These are phyloP conservation scores for Laetiporus sulphureus DNA, from an alignment of 1,284 basidiomycete genomes.

Conservation along the genomic window DNA sequence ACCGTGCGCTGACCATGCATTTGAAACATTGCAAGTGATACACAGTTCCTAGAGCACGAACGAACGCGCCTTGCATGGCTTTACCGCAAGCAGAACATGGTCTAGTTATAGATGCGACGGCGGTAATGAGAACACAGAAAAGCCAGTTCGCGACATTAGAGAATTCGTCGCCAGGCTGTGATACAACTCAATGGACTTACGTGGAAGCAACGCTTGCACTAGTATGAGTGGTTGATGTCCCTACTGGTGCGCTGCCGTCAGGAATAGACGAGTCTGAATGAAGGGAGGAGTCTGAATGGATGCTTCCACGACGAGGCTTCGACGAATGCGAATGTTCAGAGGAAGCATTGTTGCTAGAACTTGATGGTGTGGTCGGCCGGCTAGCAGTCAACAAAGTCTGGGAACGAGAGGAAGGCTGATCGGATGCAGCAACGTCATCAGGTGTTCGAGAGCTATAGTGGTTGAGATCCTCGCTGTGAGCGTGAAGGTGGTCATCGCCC, in stretches of 20 bases:
- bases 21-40: constrained; percentile 97
- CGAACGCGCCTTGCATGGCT: constrained; percentile 90
- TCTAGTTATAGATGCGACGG: constrained; percentile 27
- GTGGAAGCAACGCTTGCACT: constrained; percentile 24
- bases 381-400: constrained; percentile 44
- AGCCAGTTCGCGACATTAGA: no score
- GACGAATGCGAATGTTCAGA: constrained; percentile 43
- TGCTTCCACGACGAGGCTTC: constrained; percentile 35
- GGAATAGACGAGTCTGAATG: constrained; percentile 39
- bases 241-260: constrained; percentile 36
- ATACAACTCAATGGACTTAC: constrained; percentile 17
- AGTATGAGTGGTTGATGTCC: constrained; percentile 37
- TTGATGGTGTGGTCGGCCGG: constrained; percentile 47
- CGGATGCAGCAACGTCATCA: constrained; percentile 18
- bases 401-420: constrained; percentile 29
- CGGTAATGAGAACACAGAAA: constrained; percentile 4
- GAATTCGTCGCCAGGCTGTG: no score
- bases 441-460: constrained; percentile 32
- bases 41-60: constrained; percentile 90
- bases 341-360: constrained; percentile 39
- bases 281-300: constrained; percentile 40
- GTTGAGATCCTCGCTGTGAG: constrained; percentile 68
- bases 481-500: constrained; percentile 36
- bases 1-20: constrained; percentile 68
- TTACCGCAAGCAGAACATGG: constrained; percentile 70